Evolutionary conservation across 75 land plant genomes (phyloP).

Genomic region (Chamaecyparis obtusa): DNA sequence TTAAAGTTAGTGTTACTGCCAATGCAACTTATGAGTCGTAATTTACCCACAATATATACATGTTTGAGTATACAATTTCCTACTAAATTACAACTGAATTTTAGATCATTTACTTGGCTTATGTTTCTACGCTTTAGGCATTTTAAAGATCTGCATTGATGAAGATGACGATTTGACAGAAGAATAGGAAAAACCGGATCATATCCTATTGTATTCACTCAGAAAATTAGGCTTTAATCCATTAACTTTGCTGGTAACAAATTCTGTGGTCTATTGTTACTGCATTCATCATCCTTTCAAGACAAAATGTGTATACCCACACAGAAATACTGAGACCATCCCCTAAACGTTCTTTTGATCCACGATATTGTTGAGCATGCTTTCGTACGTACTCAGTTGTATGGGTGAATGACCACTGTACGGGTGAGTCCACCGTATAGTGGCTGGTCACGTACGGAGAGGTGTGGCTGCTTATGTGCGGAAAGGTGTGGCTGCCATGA

Average conservation of each 20-base stretch:
- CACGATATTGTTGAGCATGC: too few species aligned
- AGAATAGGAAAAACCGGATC: not conserved
- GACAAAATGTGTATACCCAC: not conserved
- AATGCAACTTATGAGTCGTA: not conserved
- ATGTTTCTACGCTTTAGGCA: not conserved
- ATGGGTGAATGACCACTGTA: too few species aligned
- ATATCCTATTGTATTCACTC: not conserved
- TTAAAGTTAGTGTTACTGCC: not conserved
- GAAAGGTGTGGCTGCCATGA: too few species aligned
- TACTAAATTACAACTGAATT: not conserved
- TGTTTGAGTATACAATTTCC: not conserved
- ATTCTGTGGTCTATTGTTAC: not conserved
- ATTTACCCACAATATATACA: not conserved
- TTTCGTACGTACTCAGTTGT: too few species aligned
- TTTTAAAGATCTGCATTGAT: not conserved
- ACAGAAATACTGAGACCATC: not conserved
- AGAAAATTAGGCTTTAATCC: not conserved
- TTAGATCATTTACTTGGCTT: not conserved
- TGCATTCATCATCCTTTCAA: not conserved
- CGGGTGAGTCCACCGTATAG: too few species aligned
- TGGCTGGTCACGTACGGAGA: too few species aligned
- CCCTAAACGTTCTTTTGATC: not conserved
- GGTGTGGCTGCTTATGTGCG: too few species aligned
- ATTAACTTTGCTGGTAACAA: not conserved
- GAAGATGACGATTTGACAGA: not conserved